Base-by-base conservation (phyloP, 805 yeast species). In the Schwanniomyces polymorphus region DNA sequence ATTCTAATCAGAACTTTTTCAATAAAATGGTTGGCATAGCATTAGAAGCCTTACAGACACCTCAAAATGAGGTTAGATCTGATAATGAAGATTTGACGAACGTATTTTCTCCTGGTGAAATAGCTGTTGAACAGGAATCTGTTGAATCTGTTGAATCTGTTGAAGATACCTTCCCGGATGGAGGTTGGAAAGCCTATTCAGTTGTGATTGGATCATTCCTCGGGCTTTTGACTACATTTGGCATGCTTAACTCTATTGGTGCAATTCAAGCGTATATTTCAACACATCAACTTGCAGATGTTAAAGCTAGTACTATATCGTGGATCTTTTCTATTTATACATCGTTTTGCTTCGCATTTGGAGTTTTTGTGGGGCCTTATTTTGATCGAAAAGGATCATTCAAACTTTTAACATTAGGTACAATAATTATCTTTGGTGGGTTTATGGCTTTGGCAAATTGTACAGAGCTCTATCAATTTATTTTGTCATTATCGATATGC, bases 351-450 rank as follows among this genome's bases (percentile, higher is more conserved):
- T 67, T 62, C 44, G 55, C 53, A 7, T 41, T 58, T 12, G 65
- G 68, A 3, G 51, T 60, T 5, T 60, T 80, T 18, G 75, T 79
- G 11, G 90, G 87, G 0, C 79, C 81, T 6, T 64, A 81, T 38
- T 86, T 85, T 58, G 91, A 86, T 61, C 66, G 79, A 38, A 74
- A 75, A 46, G 91, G 91, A 2, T 71, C 84, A 11, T 66, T 65
- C 34, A 51, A 55, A n/a, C 79, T 82, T 2, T 58, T 82, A 59
- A 48, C 70, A 6, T 51, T 68, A 9, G 82, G 84, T 2, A 64
- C 79, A 0, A 18, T 72, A 0, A 51, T 79, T 21, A 65, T 72
- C 7, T 70, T 74, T 45, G 69, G 60, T 3, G 85, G 85, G 0
- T 60, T 83, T 11, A 64, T 85, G 55, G 80, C 82, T 1, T 67